A percentile compares a stretch with the other conserved stretches of the same genome.
These are phyloP conservation scores for Pyricularia sp. DNA, from an alignment of 2,329 filamentous ascomycete species.

Conservation along the genomic window DNA sequence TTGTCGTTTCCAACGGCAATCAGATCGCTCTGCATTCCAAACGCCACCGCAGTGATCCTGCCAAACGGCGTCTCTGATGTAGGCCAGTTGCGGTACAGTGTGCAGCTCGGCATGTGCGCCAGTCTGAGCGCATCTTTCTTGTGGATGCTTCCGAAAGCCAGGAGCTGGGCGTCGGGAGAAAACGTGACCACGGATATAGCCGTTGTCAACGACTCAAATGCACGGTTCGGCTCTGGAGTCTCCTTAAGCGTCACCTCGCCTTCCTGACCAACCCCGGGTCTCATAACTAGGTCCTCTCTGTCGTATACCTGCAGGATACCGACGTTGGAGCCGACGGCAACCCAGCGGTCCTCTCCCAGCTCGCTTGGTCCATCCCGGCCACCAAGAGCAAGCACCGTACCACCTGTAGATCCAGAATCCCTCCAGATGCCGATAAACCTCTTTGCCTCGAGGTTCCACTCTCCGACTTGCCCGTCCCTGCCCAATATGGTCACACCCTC, in stretches of 20 bases:
- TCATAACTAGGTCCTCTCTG: constrained; percentile 56
- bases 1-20: constrained; percentile 82
- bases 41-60: constrained; percentile 66
- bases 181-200: constrained; percentile 73
- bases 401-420: constrained; percentile 82
- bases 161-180: constrained; percentile 78
- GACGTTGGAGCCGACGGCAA: constrained; percentile 75
- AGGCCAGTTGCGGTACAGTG: constrained; percentile 95
- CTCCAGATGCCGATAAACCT: constrained; percentile 75
- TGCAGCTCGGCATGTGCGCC: constrained; percentile 84
- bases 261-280: constrained; percentile 21
- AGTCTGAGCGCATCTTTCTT: constrained; percentile 83
- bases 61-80: constrained; percentile 84
- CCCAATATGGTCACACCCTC: constrained; percentile 74
- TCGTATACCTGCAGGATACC: constrained; percentile 95
- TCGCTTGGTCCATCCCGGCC: constrained; percentile 47
- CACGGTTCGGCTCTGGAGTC: constrained; percentile 61
- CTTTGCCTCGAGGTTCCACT: constrained; percentile 65
- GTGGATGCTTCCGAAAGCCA: constrained; percentile 77
- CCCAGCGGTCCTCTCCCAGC: constrained; percentile 77
- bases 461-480: constrained; percentile 81
- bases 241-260: constrained; percentile 39
- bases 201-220: constrained; percentile 80
- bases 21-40: constrained; percentile 55
- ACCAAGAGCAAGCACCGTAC: constrained; percentile 73